Evolutionary conservation across 2,329 filamentous ascomycete genomes (phyloP), one percentile per base, ranked within the genome.

Genomic region (Periglandula ipomoeae): DNA sequence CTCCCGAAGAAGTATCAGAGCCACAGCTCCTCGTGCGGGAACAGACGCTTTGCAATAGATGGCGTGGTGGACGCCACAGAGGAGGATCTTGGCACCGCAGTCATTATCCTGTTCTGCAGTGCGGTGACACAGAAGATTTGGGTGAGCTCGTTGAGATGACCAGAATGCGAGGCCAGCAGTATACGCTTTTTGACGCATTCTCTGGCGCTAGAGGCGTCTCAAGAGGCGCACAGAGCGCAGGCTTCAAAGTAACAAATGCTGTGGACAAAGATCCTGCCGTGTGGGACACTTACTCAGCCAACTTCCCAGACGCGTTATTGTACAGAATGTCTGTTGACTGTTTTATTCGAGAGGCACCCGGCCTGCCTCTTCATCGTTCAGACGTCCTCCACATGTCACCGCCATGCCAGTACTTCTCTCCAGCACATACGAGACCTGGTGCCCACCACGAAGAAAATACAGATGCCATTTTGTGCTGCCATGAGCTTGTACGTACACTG

Each of bases 301-400:
- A 87, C 54, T 87, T 86, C 52, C 67, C 69, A 0, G 61, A 70
- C 0, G 65, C 70, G 0, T 61, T 70, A 0, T 67, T 85, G 0
- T 73, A 75, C 41, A 56, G 72, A 5, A 66, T 68, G 51, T 65
- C 73, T 0, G 64, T 78, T 0, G 66, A 72, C 30, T 62, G 75
- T 2, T 81, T 84, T 45, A 67, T 81, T 24, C 58, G 57, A 1
- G 51, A 53, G 0, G 55, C 65, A 0, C 59, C 63, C 11, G 5
- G 2, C 53, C 46, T 19, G 8, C 19, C 46, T 8, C 49, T 55
- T 9, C 58, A 72, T 8, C 68, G 69, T 4, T 76, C 84, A 0
- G 87, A 93, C 55, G 68, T 91, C 2, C 66, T 87, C 0, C 88
- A 94, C 54, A 65, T 89, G 0, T 89, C 84, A 0, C 87, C 86